These are phyloP conservation scores for Lactuca sativa DNA, from an alignment of 129 eudicot species.

Conservation along the genomic window DNA sequence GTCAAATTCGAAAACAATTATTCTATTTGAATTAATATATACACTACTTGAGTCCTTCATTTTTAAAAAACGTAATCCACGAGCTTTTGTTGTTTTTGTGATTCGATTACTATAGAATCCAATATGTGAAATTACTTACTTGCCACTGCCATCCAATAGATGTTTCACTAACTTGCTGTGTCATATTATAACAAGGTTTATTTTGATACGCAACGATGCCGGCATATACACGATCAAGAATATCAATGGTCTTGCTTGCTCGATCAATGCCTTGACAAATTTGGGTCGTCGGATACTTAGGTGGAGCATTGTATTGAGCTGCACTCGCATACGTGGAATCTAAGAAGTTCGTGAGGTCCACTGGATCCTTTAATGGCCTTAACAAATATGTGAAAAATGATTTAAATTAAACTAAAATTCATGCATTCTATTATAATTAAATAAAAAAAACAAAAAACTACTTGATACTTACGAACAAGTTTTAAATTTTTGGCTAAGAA, in stretches of 20 bases:
- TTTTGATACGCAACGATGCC: conserved; percentile 40
- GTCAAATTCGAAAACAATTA: background rate
- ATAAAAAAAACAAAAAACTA: background rate
- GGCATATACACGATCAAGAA: conserved; percentile 52
- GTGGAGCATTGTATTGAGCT: conserved; percentile 64
- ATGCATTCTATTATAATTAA: no score
- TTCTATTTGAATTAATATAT: no score
- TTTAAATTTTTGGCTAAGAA: conserved; percentile 52
- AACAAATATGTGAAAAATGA: background rate
- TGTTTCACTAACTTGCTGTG: conserved; percentile 26
- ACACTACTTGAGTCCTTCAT: no score
- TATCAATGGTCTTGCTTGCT: conserved; percentile 43
- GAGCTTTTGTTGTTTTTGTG: no score
- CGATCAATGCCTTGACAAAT: conserved; percentile 63
- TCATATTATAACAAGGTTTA: conserved; percentile 33
- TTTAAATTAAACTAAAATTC: background rate
- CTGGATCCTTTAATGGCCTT: conserved; percentile 40
- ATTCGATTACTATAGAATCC: background rate
- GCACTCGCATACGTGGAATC: conserved; percentile 39
- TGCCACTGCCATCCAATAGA: conserved; percentile 64
- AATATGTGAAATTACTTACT: conserved; percentile 40
- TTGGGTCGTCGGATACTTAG: conserved; percentile 42
- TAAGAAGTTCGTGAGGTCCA: conserved; percentile 45
- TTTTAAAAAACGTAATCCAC: no score
- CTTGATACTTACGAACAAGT: conserved; percentile 54